Evolutionary conservation across 106 monocot species (phyloP), one percentile per base, ranked within the genome.

Genomic region (Phalaenopsis aphrodite): DNA sequence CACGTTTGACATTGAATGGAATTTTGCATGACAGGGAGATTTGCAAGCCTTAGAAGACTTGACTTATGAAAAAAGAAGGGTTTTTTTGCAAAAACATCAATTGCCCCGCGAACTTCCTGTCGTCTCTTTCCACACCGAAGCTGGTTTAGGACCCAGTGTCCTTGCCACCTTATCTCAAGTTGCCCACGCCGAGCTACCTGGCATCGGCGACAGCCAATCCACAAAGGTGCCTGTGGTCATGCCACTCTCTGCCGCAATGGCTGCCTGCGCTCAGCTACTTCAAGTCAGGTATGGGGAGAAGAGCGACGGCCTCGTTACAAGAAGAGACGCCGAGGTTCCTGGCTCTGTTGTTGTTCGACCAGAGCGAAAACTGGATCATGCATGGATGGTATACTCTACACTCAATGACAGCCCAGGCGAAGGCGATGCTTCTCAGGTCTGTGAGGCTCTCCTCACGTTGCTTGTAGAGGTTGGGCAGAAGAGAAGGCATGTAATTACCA

Each of bases 371-470:
- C 75, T 91, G 23, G 93, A 94, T 83, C 93, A 94, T 83, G 93
- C 87, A 1, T 93, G 93, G 93, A 93, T 93, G 93, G 93, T 93
- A 19, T 93, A 91, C 77, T 90, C 96, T 8, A 80, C 94, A 11
- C n/a, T 87, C 41, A 92, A 87, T 15, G 88, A 90, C 36, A 87
- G 86, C 10, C 66, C 85, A 2, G 72, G 69, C 8, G 88, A 94
- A 55, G 90, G 85, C 3, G 86, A 94, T 80, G 92, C 96, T 73
- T 85, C 92, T 7, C 87, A 92, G 58, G 87, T 96, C 17, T 96
- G 91, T 30, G 94, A 94, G 84, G 96, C 94, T 8, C 88, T 96
- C 42, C 85, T 96, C 49, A 86, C 88, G 15, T 85, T 92, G 85
- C 88, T 96, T 4, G 82, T 94, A 10, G 93, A 96, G 84, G 87